A percentile compares a stretch with the other conserved stretches of the same genome.
Conservation (phyloP, 2,329 filamentous ascomycete genomes). For the Metarhizium guizhouense region DNA sequence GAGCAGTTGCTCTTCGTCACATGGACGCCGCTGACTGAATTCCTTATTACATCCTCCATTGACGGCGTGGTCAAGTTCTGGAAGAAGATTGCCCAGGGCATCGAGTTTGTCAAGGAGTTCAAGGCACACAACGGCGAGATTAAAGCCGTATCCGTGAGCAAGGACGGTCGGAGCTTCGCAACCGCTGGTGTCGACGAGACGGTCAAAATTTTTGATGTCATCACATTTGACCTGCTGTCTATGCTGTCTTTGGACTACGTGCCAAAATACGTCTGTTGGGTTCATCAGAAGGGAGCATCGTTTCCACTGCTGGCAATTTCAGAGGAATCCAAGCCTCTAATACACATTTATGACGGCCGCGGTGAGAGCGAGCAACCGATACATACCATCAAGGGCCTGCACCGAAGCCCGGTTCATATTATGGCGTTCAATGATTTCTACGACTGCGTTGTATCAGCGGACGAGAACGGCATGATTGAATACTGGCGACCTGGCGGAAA, state of each 20-base stretch:
- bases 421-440: constrained; percentile 86
- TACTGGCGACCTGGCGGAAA: constrained; percentile 80
- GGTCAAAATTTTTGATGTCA: constrained; percentile 72
- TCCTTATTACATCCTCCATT: constrained; percentile 85
- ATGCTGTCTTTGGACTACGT: constrained; percentile 71
- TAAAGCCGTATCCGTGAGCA: constrained; percentile 72
- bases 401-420: constrained; percentile 69
- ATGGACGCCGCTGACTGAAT: constrained; percentile 85
- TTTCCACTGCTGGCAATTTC: constrained; percentile 79
- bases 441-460: constrained; percentile 84
- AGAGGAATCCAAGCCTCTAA: constrained; percentile 59
- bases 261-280: constrained; percentile 81
- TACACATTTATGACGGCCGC: constrained; percentile 81
- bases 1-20: constrained; percentile 85
- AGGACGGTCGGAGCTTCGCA: constrained; percentile 88
- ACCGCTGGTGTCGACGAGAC: constrained; percentile 73
- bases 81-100: constrained; percentile 86
- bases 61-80: constrained; percentile 99
- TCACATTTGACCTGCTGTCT: constrained; percentile 79
- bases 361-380: constrained; percentile 70
- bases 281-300: constrained; percentile 81
- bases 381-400: constrained; percentile 70
- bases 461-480: constrained; percentile 88
- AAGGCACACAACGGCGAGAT: constrained; percentile 83
- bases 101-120: constrained; percentile 99